Evolutionary conservation across 495 filamentous ascomycete genomes (phyloP).

Genomic region (Achaetomiella virescens): DNA sequence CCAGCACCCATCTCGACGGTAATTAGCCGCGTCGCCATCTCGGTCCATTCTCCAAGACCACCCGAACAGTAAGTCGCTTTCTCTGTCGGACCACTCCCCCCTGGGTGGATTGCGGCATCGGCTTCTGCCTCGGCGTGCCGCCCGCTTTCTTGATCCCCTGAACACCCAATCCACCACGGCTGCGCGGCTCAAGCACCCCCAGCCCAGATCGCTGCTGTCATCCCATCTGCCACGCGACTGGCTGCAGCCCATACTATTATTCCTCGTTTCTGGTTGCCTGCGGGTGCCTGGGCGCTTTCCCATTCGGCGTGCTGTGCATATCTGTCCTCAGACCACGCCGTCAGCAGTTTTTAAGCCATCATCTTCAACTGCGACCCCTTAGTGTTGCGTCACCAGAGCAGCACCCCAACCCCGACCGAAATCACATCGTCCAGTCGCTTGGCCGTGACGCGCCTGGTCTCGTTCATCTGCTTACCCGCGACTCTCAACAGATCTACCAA

Average conservation of each 20-base stretch:
- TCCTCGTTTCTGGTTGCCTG: conserved; percentile 8
- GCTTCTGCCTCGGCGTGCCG: conserved; percentile 20
- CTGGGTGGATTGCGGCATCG: conserved; percentile 17
- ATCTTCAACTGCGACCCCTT: conserved; percentile 4
- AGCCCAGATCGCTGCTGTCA: conserved; percentile 5
- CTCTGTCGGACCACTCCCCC: conserved; percentile 1
- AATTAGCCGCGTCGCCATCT: conserved; percentile 28
- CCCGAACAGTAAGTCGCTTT: conserved; percentile 27
- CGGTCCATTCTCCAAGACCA: conserved; percentile 19
- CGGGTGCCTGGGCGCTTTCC: conserved; percentile 10
- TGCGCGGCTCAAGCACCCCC: conserved; percentile 12
- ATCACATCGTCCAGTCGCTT: background rate
- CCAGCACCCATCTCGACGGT: conserved; percentile 24
- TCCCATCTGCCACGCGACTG: conserved; percentile 13
- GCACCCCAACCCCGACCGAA: background rate
- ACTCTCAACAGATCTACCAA: conserved; percentile 13
- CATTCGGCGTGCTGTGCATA: conserved; percentile 18
- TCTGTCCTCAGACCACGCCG: conserved; percentile 29
- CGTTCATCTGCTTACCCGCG: conserved; percentile 12
- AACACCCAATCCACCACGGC: conserved; percentile 13
- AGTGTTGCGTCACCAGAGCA: background rate
- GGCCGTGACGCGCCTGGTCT: background rate
- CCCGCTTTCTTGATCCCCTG: background rate
- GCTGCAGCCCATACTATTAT: conserved; percentile 9
- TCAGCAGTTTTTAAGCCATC: conserved; percentile 5